A percentile compares a stretch with the other conserved stretches of the same genome.
phyloP scores from a whole-genome alignment of 2,329 filamentous ascomycete species.

The Aspergillus vadensis region DNA sequence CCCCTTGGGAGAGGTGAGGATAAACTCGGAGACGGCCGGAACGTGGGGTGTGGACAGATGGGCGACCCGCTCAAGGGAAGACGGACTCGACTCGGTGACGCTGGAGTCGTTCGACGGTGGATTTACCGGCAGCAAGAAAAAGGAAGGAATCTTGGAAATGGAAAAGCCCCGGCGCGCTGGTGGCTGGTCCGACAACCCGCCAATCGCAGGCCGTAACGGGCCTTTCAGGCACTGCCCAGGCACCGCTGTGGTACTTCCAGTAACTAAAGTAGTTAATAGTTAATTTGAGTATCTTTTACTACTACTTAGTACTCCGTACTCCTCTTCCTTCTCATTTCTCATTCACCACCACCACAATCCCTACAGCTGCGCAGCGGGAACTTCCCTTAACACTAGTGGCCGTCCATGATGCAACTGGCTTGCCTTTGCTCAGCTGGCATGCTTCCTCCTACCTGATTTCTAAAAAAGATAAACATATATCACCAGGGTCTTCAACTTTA shows the following conservation, averaged over 20 bases:
- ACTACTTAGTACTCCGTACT: too few relatives aligned
- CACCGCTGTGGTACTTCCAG: too few relatives aligned
- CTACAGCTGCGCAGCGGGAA: background rate
- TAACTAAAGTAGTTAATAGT: too few relatives aligned
- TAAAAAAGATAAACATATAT: too few relatives aligned
- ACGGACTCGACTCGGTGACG: too few relatives aligned
- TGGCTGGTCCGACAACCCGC: background rate
- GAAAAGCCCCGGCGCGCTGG: background rate
- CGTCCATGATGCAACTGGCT: background rate
- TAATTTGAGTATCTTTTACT: background rate
- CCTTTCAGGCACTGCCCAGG: background rate
- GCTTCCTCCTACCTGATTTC: background rate
- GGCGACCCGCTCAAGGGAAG: background rate
- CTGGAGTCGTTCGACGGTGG: background rate
- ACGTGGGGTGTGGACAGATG: background rate
- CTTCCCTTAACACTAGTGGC: slow-evolving; percentile 1
- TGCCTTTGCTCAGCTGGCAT: background rate
- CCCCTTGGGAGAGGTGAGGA: background rate
- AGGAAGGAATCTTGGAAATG: background rate
- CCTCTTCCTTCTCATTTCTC: background rate
- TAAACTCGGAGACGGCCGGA: background rate
- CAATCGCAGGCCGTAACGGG: background rate
- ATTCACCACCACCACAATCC: background rate
- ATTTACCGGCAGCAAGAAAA: background rate
- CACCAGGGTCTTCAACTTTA: too few relatives aligned